Base-by-base conservation (phyloP, 176 grass and related monocot genomes). In the Eragrostis curvula region DNA sequence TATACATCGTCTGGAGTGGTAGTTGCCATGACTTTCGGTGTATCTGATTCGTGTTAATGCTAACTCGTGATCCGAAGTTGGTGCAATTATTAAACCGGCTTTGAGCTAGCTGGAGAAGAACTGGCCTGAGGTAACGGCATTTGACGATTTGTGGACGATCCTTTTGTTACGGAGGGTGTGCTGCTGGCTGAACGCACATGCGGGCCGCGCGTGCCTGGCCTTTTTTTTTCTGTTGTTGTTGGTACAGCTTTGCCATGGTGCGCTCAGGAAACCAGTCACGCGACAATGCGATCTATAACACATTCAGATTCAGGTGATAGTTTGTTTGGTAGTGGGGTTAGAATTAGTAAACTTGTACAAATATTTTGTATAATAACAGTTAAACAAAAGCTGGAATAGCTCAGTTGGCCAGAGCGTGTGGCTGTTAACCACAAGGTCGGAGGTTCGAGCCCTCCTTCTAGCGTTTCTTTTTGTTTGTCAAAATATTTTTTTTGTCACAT, bases 341-440 rank as follows among this genome's bases (percentile, higher is more conserved):
- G 68, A 74, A 74, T 64, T 24, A n/a, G 12, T 18, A 2, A 1
- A 59, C 59, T 5, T 9, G 7, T 17, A 9, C 30, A 2, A 57
- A n/a, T n/a, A n/a, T n/a, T n/a, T 30, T n/a, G 20, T 3, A 5
- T 16, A 53, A 53, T 53, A 79, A 4, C 0, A 17, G 5, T 3
- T 0, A 0, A 1, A 7, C 2, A 9, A 10, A 81, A 58, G 88
- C 88, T 91, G 88, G 88, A 91, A 86, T 91, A 94, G 92, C 88
- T 94, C 88, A 91, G 92, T 91, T 94, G 88, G 92, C 70, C 62
- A 91, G 92, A 94, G 85, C 88, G 88, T 91, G 68, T 91, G 88
- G 85, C 78, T 83, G 81, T 90, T 93, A 93, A 93, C 91, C 88
- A 87, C 58, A 93, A 93, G 90, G 91, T 93, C 87, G 87, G 91